These are phyloP conservation scores for Cyberlindnera lachancei DNA, from an alignment of 805 yeast genomes.

Conservation along the genomic window DNA sequence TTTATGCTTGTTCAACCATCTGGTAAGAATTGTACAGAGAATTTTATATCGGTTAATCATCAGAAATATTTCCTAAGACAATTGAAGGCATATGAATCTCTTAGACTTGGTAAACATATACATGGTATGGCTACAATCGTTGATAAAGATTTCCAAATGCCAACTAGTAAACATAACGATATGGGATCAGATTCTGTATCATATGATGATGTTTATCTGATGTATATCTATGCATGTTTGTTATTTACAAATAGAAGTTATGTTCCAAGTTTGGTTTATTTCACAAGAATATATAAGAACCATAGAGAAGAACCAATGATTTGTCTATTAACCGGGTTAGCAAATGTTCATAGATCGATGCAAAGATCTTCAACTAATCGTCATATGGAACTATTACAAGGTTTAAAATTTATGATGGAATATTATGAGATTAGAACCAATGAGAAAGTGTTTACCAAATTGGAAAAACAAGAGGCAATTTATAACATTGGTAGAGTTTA, in stretches of 20 bases:
- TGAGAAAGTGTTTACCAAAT: slow-evolving; percentile 24
- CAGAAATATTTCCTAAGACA: slow-evolving; percentile 89
- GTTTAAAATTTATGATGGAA: slow-evolving; percentile 68
- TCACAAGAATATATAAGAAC: slow-evolving; percentile 60
- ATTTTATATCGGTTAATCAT: slow-evolving; percentile 69
- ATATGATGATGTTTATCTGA: slow-evolving; percentile 56
- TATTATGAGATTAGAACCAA: slow-evolving; percentile 48
- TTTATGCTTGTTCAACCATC: slow-evolving; percentile 62
- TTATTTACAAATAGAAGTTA: slow-evolving; percentile 78
- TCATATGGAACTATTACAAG: slow-evolving; percentile 83
- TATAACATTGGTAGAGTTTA: slow-evolving; percentile 82
- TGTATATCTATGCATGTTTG: slow-evolving; percentile 73
- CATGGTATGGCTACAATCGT: slow-evolving; percentile 75
- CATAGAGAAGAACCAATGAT: slow-evolving; percentile 74
- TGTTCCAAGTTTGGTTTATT: slow-evolving; percentile 73
- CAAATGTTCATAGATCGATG: slow-evolving; percentile 84
- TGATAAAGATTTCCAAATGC: slow-evolving; percentile 44
- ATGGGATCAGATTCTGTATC: slow-evolving; percentile 33
- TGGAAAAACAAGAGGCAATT: slow-evolving; percentile 66
- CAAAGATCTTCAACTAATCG: slow-evolving; percentile 83
- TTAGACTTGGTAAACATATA: slow-evolving; percentile 44
- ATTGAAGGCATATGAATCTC: slow-evolving; percentile 78
- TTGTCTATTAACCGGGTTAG: slow-evolving; percentile 64
- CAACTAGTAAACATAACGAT: too few relatives aligned
- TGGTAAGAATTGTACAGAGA: slow-evolving; percentile 50